Percentiles rank a stretch among this genome's conserved stretches.
These are phyloP conservation scores for Raphanus sativus DNA, from an alignment of 345 rosid genomes.

Conservation along the genomic window DNA sequence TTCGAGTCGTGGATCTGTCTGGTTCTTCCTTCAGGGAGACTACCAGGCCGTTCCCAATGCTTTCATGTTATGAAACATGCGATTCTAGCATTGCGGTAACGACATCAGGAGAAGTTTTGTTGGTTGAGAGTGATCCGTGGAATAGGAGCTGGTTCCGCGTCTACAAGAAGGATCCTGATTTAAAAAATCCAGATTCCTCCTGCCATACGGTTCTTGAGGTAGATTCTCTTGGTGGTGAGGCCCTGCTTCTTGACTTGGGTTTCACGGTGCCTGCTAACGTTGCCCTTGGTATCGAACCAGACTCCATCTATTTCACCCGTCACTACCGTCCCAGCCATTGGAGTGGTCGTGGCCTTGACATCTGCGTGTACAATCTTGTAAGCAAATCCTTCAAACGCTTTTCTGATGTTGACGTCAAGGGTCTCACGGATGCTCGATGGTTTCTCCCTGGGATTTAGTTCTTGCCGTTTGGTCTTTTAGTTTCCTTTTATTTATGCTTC, in stretches of 20 bases:
- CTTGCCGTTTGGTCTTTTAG: background rate
- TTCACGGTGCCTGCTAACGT: background rate
- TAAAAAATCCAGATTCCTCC: background rate
- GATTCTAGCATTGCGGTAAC: background rate
- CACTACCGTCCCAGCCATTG: background rate
- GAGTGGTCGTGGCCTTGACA: background rate
- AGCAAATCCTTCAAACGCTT: background rate
- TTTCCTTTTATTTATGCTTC: background rate
- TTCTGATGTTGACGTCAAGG: background rate
- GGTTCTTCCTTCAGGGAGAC: background rate
- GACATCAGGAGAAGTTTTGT: background rate
- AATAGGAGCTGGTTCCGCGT: background rate
- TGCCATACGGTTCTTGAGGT: background rate
- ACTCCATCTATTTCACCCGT: background rate
- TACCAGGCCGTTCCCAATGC: background rate
- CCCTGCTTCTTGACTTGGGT: background rate
- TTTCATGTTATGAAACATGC: background rate
- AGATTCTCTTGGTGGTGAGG: background rate
- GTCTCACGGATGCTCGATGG: background rate
- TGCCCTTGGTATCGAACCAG: background rate
- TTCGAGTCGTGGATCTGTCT: background rate
- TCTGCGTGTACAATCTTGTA: background rate
- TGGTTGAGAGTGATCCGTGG: background rate
- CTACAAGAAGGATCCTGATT: background rate
- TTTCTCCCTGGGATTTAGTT: background rate